Evolutionary conservation across 352 stramenopile genomes (phyloP).

Genomic region (Phytophthora sojae): DNA sequence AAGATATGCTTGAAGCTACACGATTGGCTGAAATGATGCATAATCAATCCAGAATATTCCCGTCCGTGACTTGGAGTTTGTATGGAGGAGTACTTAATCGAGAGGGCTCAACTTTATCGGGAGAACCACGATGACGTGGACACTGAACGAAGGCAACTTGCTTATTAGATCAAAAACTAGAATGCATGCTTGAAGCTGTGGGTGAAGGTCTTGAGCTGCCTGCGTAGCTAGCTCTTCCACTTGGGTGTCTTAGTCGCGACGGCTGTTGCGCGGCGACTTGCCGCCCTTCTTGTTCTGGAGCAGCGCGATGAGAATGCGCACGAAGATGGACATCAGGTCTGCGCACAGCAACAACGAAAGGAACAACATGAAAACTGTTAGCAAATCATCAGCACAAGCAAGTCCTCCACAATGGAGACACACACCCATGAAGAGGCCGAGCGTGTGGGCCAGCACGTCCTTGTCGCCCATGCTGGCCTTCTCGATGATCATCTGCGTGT

Average conservation of each 20-base stretch:
- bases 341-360: slow-evolving; percentile 5
- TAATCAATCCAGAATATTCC: slow-evolving; percentile 13
- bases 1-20: slow-evolving; percentile 8
- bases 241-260: slow-evolving; percentile 34
- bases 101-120: not conserved
- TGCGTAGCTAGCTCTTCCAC: not conserved
- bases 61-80: not conserved
- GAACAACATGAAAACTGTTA: slow-evolving; percentile 6
- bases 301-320: slow-evolving; percentile 87
- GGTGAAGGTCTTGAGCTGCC: slow-evolving; percentile 11
- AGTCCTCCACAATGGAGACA: not conserved
- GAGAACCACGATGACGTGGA: slow-evolving; percentile 27
- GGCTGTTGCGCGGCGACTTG: slow-evolving; percentile 49
- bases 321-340: slow-evolving; percentile 91
- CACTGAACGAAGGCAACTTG: not conserved
- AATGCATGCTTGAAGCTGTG: slow-evolving; percentile 28
- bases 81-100: not conserved
- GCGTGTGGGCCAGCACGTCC: slow-evolving; percentile 84
- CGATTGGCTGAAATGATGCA: slow-evolving; percentile 16
- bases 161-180: slow-evolving; percentile 16
- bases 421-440: slow-evolving; percentile 88
- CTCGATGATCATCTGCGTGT: slow-evolving; percentile 94
- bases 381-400: slow-evolving; percentile 4
- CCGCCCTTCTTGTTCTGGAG: slow-evolving; percentile 67
- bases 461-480: slow-evolving; percentile 83